phyloP scores from a whole-genome alignment of 352 stramenopile genomes.

The Vaucheria bursata region DNA sequence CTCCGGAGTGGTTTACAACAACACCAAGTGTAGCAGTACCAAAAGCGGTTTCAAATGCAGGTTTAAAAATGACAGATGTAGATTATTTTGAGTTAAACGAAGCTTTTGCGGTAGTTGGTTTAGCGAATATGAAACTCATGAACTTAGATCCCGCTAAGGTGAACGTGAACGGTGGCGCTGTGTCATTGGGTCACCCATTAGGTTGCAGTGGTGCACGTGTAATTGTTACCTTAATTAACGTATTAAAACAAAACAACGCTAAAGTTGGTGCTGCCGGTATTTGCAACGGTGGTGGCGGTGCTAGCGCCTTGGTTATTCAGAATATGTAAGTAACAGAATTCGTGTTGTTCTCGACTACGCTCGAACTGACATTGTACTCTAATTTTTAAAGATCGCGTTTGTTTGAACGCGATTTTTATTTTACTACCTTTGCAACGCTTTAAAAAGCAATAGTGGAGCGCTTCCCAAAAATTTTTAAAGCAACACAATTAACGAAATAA shows the following conservation, averaged over 20 bases:
- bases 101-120: constrained; percentile 90
- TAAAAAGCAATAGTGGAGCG: not conserved
- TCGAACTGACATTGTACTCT: not conserved
- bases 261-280: constrained; percentile 80
- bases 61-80: constrained; percentile 77
- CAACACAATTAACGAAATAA: not conserved
- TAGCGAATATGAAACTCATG: constrained; percentile 88
- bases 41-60: constrained; percentile 76
- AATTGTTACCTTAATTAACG: constrained; percentile 76
- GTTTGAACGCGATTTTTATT: too few relatives aligned
- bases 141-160: constrained; percentile 77
- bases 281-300: constrained; percentile 91
- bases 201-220: constrained; percentile 69
- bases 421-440: not conserved
- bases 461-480: not conserved
- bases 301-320: constrained; percentile 85
- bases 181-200: constrained; percentile 71
- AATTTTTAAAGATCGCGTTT: not conserved
- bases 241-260: constrained; percentile 77
- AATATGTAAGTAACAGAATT: constrained; percentile 52
- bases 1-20: constrained; percentile 90
- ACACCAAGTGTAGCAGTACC: constrained; percentile 86
- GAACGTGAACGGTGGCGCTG: constrained; percentile 91
- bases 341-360: not conserved
- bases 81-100: constrained; percentile 99